Conservation (phyloP, 2,329 filamentous ascomycete genomes). For the Rhinocladiella similis region DNA sequence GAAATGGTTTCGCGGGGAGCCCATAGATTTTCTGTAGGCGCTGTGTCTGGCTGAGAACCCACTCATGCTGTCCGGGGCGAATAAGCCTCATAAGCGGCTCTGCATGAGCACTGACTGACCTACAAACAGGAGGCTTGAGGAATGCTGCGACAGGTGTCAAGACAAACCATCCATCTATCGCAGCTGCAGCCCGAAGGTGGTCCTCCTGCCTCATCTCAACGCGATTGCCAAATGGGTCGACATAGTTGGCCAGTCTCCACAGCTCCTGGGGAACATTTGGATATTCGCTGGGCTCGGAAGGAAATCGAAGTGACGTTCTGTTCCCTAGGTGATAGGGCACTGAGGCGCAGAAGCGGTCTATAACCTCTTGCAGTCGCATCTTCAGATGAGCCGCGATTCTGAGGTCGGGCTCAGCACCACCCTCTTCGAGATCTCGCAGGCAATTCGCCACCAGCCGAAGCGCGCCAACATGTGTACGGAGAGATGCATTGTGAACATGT, state of each 20-base stretch:
- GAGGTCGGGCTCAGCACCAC: constrained; percentile 7
- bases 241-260: constrained; percentile 14
- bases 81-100: too few species aligned
- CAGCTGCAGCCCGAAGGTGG: constrained; percentile 20
- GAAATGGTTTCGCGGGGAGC: too few species aligned
- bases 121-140: too few species aligned
- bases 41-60: too few species aligned
- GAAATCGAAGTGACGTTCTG: constrained; percentile 17
- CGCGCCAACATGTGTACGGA: constrained; percentile 11
- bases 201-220: constrained; percentile 22
- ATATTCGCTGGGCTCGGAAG: constrained; percentile 19
- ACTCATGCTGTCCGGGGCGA: too few species aligned
- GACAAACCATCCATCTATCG: constrained; percentile 23
- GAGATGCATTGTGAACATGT: constrained; percentile 16
- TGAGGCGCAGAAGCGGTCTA: constrained; percentile 29
- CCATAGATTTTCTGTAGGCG: too few species aligned
- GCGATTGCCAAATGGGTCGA: constrained; percentile 19
- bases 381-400: constrained; percentile 4
- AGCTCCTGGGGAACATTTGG: constrained; percentile 17
- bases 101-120: too few species aligned
- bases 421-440: neutral
- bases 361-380: constrained; percentile 25
- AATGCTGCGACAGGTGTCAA: too few species aligned
- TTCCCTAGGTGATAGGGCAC: constrained; percentile 31
- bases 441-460: constrained; percentile 18